phyloP scores from a whole-genome alignment of 2,329 filamentous ascomycete genomes.

The Colletotrichum somersetense region DNA sequence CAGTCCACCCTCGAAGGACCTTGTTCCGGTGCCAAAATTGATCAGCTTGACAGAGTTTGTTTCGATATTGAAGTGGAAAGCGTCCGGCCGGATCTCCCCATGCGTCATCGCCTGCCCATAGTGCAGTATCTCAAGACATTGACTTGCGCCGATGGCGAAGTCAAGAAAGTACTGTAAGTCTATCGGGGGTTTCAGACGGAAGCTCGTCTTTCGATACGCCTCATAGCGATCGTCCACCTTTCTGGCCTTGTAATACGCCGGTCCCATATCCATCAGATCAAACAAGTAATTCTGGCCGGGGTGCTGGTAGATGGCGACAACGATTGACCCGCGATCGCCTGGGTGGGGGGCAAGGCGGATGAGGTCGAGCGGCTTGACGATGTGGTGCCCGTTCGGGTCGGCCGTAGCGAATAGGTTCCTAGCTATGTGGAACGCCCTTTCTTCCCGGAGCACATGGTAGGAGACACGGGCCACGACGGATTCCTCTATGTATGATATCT shows the following conservation, averaged over 20 bases:
- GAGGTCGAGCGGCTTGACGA: conserved; percentile 84
- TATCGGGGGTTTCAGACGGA: conserved; percentile 69
- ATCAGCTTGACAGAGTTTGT: conserved; percentile 81
- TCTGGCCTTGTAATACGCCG: conserved; percentile 73
- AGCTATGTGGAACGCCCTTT: conserved; percentile 87
- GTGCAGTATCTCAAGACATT: conserved; percentile 91
- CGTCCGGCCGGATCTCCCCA: conserved; percentile 90
- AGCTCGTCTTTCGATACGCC: conserved; percentile 58
- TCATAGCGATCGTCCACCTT: conserved; percentile 66
- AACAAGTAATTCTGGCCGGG: conserved; percentile 80
- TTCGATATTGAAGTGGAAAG: conserved; percentile 86
- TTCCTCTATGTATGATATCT: conserved; percentile 70
- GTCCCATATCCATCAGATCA: conserved; percentile 81
- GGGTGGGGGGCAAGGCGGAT: conserved; percentile 76
- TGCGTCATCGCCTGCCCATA: conserved; percentile 89
- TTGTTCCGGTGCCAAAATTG: conserved; percentile 87
- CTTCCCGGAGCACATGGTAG: conserved; percentile 83
- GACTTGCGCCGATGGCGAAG: conserved; percentile 88
- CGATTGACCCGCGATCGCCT: conserved; percentile 77
- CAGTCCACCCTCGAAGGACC: conserved; percentile 91
- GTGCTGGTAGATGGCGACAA: conserved; percentile 85
- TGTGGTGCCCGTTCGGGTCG: conserved; percentile 81
- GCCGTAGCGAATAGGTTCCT: conserved; percentile 78
- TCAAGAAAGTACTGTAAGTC: conserved; percentile 84
- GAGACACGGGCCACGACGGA: conserved; percentile 86